Conservation (phyloP, 1,284 basidiomycete species). For the Heterobasidion irregulare region DNA sequence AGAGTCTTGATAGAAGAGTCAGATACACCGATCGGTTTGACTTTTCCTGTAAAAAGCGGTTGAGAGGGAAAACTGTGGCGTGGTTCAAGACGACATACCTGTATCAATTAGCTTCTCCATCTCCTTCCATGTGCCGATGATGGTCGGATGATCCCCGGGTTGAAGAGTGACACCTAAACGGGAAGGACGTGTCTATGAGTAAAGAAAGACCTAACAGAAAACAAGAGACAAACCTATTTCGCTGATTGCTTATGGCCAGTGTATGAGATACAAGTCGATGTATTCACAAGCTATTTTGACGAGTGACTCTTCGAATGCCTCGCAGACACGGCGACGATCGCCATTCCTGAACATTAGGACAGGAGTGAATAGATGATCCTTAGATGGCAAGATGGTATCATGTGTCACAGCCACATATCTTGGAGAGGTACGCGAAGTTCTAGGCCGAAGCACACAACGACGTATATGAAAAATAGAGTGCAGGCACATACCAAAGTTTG, state of each 20-base stretch:
- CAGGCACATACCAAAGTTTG: conserved; percentile 26
- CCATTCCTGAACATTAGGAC: conserved; percentile 12
- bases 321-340: conserved; percentile 37
- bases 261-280: conserved; percentile 67
- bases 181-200: background rate
- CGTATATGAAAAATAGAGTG: too few species aligned
- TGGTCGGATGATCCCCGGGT: conserved; percentile 38
- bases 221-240: conserved; percentile 5
- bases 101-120: conserved; percentile 48
- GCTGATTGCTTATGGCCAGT: conserved; percentile 35
- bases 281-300: conserved; percentile 51
- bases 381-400: too few species aligned
- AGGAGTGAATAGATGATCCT: too few species aligned
- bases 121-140: conserved; percentile 46
- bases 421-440: too few species aligned
- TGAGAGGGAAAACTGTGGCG: background rate
- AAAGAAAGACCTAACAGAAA: background rate
- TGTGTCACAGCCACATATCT: too few species aligned
- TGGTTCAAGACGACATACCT: conserved; percentile 18
- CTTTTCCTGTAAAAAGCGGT: conserved; percentile 22
- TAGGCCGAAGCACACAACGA: too few species aligned
- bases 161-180: conserved; percentile 15
- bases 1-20: conserved; percentile 39
- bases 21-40: conserved; percentile 39
- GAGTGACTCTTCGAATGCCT: conserved; percentile 48